Conservation (phyloP, 2,329 filamentous ascomycete genomes). For the Thielaviopsis musarum region DNA sequence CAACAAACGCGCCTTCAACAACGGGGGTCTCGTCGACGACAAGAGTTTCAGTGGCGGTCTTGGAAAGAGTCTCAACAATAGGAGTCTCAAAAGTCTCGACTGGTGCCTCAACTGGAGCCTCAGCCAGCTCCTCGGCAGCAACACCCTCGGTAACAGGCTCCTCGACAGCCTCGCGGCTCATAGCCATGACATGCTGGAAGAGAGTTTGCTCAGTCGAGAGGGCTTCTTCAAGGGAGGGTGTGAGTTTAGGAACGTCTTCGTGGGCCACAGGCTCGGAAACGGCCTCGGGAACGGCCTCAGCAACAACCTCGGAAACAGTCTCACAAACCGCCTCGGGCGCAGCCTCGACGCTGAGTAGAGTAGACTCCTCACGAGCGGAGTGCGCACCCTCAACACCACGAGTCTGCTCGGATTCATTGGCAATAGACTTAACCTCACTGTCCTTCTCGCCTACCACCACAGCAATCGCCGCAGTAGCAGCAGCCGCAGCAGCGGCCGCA, state of each 20-base stretch:
- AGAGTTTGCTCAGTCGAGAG: background rate
- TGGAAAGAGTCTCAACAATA: background rate
- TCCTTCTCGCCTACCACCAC: too few relatives aligned
- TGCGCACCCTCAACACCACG: background rate
- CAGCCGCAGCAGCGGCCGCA: background rate
- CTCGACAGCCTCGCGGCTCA: background rate
- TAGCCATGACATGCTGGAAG: background rate
- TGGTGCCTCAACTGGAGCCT: background rate
- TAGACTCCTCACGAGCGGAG: background rate
- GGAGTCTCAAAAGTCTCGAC: background rate
- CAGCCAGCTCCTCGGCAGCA: background rate
- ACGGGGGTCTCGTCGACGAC: background rate
- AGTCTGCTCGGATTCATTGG: too few relatives aligned
- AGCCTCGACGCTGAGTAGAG: background rate
- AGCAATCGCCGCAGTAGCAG: background rate
- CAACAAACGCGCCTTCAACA: background rate
- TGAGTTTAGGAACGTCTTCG: background rate
- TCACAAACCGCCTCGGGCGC: background rate
- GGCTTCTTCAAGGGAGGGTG: background rate
- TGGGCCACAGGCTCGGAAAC: background rate
- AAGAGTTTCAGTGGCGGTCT: background rate
- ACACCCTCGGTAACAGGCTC: background rate
- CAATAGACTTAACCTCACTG: too few relatives aligned
- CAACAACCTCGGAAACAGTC: background rate
- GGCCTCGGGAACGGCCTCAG: background rate